These are phyloP conservation scores for Dissoconium aciculare DNA, from an alignment of 2,329 filamentous ascomycete genomes.

Conservation along the genomic window DNA sequence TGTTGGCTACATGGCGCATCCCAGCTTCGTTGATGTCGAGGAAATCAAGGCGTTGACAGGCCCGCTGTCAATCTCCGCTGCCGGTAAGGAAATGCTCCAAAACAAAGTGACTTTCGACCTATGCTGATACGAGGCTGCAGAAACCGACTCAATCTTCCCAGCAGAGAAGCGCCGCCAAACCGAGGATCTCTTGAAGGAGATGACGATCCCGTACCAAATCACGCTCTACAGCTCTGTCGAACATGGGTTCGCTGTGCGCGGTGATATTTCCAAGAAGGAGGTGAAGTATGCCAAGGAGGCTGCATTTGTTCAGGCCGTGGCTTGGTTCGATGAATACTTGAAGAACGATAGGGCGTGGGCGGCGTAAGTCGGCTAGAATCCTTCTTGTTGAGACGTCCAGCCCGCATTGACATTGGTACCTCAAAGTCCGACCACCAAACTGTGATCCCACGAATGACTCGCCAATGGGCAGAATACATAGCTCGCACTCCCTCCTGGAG, in stretches of 20 bases:
- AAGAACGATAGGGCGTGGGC: slow-evolving; percentile 19
- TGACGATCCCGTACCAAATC: slow-evolving; percentile 54
- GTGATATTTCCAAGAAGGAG: slow-evolving; percentile 42
- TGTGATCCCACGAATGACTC: no score
- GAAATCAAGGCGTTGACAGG: slow-evolving; percentile 44
- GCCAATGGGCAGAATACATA: no score
- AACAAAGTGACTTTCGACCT: no score
- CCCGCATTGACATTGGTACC: no score
- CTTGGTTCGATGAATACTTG: slow-evolving; percentile 58
- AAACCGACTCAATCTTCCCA: slow-evolving; percentile 46
- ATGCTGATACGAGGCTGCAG: slow-evolving; percentile 22
- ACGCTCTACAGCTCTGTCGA: slow-evolving; percentile 55
- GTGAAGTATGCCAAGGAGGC: slow-evolving; percentile 62
- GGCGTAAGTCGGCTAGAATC: slow-evolving; percentile 6
- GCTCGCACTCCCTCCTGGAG: no score
- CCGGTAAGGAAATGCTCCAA: no score
- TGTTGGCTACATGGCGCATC: slow-evolving; percentile 61
- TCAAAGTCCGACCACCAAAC: background rate
- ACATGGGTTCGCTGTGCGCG: slow-evolving; percentile 63
- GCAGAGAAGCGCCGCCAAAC: slow-evolving; percentile 39
- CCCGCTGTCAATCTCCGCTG: slow-evolving; percentile 48
- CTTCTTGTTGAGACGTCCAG: no score
- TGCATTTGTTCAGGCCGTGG: slow-evolving; percentile 62
- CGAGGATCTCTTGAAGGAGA: slow-evolving; percentile 43
- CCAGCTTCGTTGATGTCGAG: slow-evolving; percentile 51